Conservation (phyloP, 73 alveolate genomes). For the Vitrella brassicaformis region DNA sequence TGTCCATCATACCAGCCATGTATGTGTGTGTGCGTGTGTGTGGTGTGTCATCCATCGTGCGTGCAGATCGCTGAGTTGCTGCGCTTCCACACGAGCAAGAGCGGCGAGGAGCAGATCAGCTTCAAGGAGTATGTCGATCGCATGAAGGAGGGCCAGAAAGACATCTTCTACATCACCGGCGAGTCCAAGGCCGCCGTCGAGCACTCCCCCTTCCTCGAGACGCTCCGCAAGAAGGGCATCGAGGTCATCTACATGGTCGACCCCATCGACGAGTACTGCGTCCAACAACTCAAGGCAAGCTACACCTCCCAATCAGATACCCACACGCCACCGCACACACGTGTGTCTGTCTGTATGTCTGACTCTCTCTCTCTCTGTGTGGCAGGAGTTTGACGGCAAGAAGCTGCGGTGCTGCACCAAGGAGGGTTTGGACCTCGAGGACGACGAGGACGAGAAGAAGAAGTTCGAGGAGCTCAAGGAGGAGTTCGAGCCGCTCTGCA, state of each 20-base stretch:
- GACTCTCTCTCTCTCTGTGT: too few relatives aligned
- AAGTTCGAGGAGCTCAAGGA: conserved; percentile 92
- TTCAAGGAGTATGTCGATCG: conserved; percentile 89
- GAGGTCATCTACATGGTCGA: conserved; percentile 97
- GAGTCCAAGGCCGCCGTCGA: conserved; percentile 89
- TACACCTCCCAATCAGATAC: too few relatives aligned
- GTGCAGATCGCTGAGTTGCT: conserved; percentile 87
- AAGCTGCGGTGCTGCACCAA: conserved; percentile 87
- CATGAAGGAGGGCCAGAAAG: conserved; percentile 98
- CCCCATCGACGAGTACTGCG: conserved; percentile 98
- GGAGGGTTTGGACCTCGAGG: conserved; percentile 65
- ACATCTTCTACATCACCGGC: conserved; percentile 97
- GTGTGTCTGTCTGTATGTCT: too few relatives aligned
- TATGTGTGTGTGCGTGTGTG: too few relatives aligned
- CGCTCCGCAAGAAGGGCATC: conserved; percentile 89
- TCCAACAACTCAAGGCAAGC: conserved; percentile 91
- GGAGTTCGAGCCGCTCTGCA: conserved; percentile 93
- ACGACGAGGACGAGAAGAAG: conserved; percentile 60
- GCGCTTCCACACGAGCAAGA: conserved; percentile 80
- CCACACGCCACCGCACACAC: too few relatives aligned
- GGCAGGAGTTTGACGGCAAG: conserved; percentile 97
- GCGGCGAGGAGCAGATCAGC: conserved; percentile 94
- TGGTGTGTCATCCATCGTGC: too few relatives aligned
- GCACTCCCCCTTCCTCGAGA: conserved; percentile 96
- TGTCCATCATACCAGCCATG: too few relatives aligned